Evolutionary conservation across 2,329 filamentous ascomycete genomes (phyloP).

Genomic region (Epichloe sibirici): DNA sequence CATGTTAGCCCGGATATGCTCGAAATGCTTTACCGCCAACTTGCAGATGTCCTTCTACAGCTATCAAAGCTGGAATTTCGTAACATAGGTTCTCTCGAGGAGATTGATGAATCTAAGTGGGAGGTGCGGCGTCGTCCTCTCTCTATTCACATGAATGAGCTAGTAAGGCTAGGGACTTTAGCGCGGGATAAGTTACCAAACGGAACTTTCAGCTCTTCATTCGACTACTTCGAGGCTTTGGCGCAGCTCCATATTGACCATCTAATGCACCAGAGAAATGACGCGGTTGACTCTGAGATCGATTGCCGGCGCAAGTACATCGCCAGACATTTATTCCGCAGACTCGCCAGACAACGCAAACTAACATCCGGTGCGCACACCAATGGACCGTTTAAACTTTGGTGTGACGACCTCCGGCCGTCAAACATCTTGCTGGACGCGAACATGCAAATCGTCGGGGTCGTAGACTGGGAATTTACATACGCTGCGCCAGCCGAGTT

Average conservation of each 20-base stretch:
- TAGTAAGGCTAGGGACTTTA: slow-evolving; percentile 2
- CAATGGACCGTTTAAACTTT: slow-evolving; percentile 12
- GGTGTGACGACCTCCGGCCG: slow-evolving; percentile 20
- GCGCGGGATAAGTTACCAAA: neutral
- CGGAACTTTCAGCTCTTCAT: neutral
- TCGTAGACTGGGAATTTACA: slow-evolving; percentile 30
- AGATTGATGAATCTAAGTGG: slow-evolving; percentile 8
- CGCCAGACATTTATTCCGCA: slow-evolving; percentile 11
- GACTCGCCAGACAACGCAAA: slow-evolving; percentile 17
- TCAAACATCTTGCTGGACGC: slow-evolving; percentile 20
- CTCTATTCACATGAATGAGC: slow-evolving; percentile 2
- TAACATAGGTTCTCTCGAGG: neutral
- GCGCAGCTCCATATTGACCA: neutral
- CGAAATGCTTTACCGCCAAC: slow-evolving; percentile 1
- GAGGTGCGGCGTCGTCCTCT: slow-evolving; percentile 13
- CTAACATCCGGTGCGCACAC: slow-evolving; percentile 12
- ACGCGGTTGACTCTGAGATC: slow-evolving; percentile 19
- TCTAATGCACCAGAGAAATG: slow-evolving; percentile 22
- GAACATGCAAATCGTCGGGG: slow-evolving; percentile 15
- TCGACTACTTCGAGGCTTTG: neutral
- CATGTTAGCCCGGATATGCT: neutral
- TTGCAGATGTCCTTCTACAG: slow-evolving; percentile 3
- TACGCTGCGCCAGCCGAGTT: slow-evolving; percentile 24
- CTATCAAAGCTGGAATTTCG: slow-evolving; percentile 3
- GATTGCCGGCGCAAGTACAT: slow-evolving; percentile 22